Evolutionary conservation across 2,329 filamentous ascomycete species (phyloP).

Genomic region (Cryphonectria parasitica): DNA sequence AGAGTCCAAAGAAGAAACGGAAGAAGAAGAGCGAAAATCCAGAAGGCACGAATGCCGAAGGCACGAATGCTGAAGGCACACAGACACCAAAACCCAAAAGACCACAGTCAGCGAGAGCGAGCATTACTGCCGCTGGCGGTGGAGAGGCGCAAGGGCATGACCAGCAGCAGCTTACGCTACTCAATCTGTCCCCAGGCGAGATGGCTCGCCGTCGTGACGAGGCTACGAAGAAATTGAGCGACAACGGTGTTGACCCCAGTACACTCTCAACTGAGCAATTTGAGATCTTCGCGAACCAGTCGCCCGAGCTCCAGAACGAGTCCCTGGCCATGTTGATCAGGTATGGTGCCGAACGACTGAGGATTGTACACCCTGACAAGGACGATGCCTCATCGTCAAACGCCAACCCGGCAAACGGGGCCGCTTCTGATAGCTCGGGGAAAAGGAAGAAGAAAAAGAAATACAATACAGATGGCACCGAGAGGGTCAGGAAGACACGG

Average conservation of each 20-base stretch:
- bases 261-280: slow-evolving; percentile 60
- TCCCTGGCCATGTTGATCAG: slow-evolving; percentile 60
- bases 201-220: slow-evolving; percentile 53
- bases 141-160: slow-evolving; percentile 6
- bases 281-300: slow-evolving; percentile 63
- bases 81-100: slow-evolving; percentile 34
- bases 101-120: slow-evolving; percentile 16
- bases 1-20: slow-evolving; percentile 34
- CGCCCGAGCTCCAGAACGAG: slow-evolving; percentile 56
- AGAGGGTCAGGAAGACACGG: slow-evolving; percentile 36
- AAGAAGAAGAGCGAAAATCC: slow-evolving; percentile 35
- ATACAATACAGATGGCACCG: slow-evolving; percentile 34
- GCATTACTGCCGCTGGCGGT: slow-evolving; percentile 11
- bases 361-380: slow-evolving; percentile 59
- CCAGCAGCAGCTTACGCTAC: slow-evolving; percentile 38
- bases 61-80: slow-evolving; percentile 23
- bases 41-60: slow-evolving; percentile 21
- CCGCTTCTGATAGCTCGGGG: slow-evolving; percentile 32
- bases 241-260: slow-evolving; percentile 54
- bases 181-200: slow-evolving; percentile 50
- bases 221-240: slow-evolving; percentile 52
- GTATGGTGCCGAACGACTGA: slow-evolving; percentile 60
- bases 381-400: slow-evolving; percentile 34
- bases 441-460: slow-evolving; percentile 38
- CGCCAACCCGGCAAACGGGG: slow-evolving; percentile 26